Percentiles rank a stretch among this genome's conserved stretches.
Conservation (phyloP, 306 rosid genomes). For the Morella rubra region DNA sequence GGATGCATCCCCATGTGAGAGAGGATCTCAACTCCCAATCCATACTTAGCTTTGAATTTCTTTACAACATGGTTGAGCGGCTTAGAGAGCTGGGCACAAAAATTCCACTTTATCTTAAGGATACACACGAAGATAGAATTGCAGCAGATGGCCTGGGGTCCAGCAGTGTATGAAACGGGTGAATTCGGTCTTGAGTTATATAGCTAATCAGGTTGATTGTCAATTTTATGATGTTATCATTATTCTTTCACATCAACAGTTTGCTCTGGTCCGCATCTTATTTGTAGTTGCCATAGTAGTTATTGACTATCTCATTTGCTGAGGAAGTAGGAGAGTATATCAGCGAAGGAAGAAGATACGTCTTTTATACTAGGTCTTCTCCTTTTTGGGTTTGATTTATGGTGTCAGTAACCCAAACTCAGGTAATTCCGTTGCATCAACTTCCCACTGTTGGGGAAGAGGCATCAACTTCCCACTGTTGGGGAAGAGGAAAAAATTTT, state of each 20-base stretch:
- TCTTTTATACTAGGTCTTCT: not conserved
- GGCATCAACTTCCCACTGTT: no score
- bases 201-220: slow-evolving; percentile 8
- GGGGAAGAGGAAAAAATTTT: not conserved
- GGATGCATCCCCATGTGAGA: slow-evolving; percentile 83
- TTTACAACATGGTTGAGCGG: slow-evolving; percentile 63
- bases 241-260: not conserved
- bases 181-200: slow-evolving; percentile 8
- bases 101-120: slow-evolving; percentile 68
- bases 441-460: not conserved
- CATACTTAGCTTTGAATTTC: slow-evolving; percentile 79
- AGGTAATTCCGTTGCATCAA: slow-evolving; percentile 1
- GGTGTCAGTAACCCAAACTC: not conserved
- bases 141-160: slow-evolving; percentile 17
- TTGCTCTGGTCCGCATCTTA: not conserved
- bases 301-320: not conserved
- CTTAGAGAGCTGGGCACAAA: slow-evolving; percentile 71
- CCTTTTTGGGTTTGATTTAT: not conserved
- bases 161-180: slow-evolving; percentile 20
- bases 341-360: not conserved
- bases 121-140: slow-evolving; percentile 18
- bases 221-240: not conserved
- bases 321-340: not conserved
- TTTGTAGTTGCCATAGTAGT: not conserved
- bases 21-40: slow-evolving; percentile 80